Base-by-base conservation (phyloP, 2,329 filamentous ascomycete species). In the Fusarium tupiense region DNA sequence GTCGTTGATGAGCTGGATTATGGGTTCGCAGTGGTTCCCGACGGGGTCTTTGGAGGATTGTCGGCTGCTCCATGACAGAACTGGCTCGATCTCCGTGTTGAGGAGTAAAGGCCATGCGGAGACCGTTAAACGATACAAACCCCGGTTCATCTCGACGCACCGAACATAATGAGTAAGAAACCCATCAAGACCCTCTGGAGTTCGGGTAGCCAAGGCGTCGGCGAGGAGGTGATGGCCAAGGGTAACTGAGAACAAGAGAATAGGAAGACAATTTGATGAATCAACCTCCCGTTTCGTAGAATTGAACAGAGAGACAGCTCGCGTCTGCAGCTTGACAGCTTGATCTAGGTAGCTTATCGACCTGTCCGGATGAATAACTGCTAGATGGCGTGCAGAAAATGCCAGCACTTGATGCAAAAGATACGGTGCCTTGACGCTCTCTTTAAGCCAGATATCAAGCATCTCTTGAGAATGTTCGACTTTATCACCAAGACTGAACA, bases 301-400 rank as follows among this genome's bases (percentile, higher is more conserved):
- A 10, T 77, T 76, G 12, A 77, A 77, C 11, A 76, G 20, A 0
- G 70, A 76, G 0, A 77, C 16, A 1, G 75, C 75, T 2, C 59
- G 47, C 2, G 58, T 77, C 2, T 77, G 75, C 0, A 77, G 2
- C 1, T 41, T 37, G 0, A 69, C 41, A 4, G 74, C 67, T 46
- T 64, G 63, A 1, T 70, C 6, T 1, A 67, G 62, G 2, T 76
- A 72, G 0, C 13, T 19, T 0, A 11, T 8, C 1, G 60, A 38
- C 0, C 52, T 58, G 1, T 67, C 61, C 0, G 64, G 50, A 16
- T 57, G n/a, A 3, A 72, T n/a, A 2, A 24, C 35, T 0, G 70
- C 61, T 1, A 77, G 33, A 33, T 77, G 75, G 1, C 64, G 63
- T 5, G 75, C 75, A 11, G 74, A 76, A 19, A 76, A 67, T 4